Evolutionary conservation across 2,329 filamentous ascomycete species (phyloP).

Genomic region (Botrytis medusae): DNA sequence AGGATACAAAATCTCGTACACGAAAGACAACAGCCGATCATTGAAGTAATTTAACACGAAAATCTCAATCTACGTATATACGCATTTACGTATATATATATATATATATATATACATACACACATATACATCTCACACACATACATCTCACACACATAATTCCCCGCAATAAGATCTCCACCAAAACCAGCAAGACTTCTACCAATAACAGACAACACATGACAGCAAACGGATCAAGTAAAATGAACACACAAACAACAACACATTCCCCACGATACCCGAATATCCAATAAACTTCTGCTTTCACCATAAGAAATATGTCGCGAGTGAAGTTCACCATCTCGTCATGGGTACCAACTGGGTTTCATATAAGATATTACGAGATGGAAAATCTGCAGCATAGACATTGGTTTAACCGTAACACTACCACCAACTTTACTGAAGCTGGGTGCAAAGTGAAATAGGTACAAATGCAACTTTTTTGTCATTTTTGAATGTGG

Average conservation of each 20-base stretch:
- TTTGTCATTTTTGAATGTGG: background rate
- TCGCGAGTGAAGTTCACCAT: background rate
- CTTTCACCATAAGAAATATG: background rate
- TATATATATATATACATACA: background rate
- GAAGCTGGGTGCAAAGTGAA: background rate
- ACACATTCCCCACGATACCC: background rate
- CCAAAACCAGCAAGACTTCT: background rate
- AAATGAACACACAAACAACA: background rate
- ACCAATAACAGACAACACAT: background rate
- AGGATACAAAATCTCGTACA: accelerated
- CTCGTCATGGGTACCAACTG: background rate
- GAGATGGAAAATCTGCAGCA: background rate
- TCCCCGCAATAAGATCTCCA: too few relatives aligned
- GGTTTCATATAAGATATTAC: background rate
- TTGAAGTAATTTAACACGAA: background rate
- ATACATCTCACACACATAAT: background rate
- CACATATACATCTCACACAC: background rate
- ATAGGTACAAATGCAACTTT: background rate
- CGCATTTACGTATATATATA: background rate
- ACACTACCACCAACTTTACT: background rate
- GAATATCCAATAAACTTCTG: background rate
- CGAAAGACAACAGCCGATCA: background rate
- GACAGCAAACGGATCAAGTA: background rate
- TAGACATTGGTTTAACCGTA: background rate
- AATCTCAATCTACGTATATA: background rate